A percentile compares a stretch with the other conserved stretches of the same genome.
phyloP scores from a whole-genome alignment of 768 basidiomycete genomes.

The Gelatoporia subvermispora region DNA sequence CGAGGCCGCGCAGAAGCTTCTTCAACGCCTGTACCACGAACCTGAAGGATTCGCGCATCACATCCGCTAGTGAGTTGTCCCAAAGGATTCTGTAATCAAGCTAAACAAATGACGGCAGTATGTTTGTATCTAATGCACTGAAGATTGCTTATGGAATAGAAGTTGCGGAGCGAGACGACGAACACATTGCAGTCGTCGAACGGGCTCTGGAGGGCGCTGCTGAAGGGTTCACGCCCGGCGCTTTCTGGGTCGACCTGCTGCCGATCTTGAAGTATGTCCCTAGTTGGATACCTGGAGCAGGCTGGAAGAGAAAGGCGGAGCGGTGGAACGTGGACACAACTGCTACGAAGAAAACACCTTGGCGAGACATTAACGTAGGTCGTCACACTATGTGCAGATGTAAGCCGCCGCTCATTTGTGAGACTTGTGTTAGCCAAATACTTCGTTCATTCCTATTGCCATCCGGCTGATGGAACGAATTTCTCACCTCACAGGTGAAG shows the following conservation, averaged over 20 bases:
- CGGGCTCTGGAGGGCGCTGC: slow-evolving; percentile 8
- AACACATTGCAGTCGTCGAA: slow-evolving; percentile 1
- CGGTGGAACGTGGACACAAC: slow-evolving; percentile 7
- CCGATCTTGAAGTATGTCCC: slow-evolving; percentile 17
- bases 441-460: slow-evolving; percentile 19
- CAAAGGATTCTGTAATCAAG: neutral
- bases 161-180: slow-evolving; percentile 7
- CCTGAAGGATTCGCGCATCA: slow-evolving; percentile 8
- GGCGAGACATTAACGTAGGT: too few species aligned
- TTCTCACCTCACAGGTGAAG: neutral
- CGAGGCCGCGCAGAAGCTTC: slow-evolving; percentile 31
- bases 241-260: slow-evolving; percentile 10
- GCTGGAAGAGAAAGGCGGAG: slow-evolving; percentile 12
- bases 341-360: slow-evolving; percentile 10
- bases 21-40: slow-evolving; percentile 27
- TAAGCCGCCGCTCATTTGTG: neutral
- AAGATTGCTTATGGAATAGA: slow-evolving; percentile 15
- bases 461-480: slow-evolving; percentile 1
- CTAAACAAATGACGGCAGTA: neutral
- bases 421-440: slow-evolving; percentile 14
- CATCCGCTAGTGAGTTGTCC: slow-evolving; percentile 5
- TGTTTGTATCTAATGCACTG: slow-evolving; percentile 10
- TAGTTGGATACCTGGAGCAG: slow-evolving; percentile 22
- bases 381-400: neutral
- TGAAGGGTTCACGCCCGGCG: slow-evolving; percentile 6